phyloP scores from a whole-genome alignment of 2,329 filamentous ascomycete genomes.

The Fusarium sp. region DNA sequence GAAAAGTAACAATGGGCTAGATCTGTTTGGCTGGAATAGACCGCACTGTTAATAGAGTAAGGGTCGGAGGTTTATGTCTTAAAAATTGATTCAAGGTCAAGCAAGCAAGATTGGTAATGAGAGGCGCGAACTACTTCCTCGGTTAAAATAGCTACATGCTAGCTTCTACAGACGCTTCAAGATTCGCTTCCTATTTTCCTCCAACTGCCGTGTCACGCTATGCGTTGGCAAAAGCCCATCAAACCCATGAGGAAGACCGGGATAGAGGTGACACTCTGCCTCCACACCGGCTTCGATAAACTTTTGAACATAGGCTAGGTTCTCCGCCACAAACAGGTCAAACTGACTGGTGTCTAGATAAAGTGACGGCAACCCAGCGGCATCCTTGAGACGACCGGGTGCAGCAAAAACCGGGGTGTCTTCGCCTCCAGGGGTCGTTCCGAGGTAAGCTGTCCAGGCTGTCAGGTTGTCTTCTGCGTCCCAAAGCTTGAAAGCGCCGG shows the following conservation, averaged over 20 bases:
- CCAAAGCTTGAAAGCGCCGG: constrained; percentile 2
- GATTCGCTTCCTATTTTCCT: neutral
- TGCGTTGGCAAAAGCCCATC: neutral
- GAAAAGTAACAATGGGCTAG: neutral
- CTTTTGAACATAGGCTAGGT: neutral
- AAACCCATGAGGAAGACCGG: neutral
- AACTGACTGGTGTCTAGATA: neutral
- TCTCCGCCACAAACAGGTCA: neutral
- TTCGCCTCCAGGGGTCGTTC: neutral
- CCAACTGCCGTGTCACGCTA: neutral
- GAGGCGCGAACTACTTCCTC: neutral
- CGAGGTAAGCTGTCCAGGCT: constrained; percentile 17
- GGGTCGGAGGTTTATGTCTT: neutral
- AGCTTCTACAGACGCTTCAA: neutral
- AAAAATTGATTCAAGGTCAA: neutral
- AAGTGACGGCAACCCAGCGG: neutral
- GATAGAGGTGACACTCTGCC: neutral
- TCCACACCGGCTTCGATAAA: neutral
- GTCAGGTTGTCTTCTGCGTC: constrained; percentile 12
- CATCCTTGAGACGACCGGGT: neutral
- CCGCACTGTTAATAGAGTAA: neutral
- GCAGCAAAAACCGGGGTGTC: neutral
- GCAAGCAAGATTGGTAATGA: neutral
- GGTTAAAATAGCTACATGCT: neutral
- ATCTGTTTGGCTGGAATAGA: neutral